A percentile compares a stretch with the other conserved stretches of the same genome.
Conservation (phyloP, 148 eudicot species). For the Camellia sinensis region DNA sequence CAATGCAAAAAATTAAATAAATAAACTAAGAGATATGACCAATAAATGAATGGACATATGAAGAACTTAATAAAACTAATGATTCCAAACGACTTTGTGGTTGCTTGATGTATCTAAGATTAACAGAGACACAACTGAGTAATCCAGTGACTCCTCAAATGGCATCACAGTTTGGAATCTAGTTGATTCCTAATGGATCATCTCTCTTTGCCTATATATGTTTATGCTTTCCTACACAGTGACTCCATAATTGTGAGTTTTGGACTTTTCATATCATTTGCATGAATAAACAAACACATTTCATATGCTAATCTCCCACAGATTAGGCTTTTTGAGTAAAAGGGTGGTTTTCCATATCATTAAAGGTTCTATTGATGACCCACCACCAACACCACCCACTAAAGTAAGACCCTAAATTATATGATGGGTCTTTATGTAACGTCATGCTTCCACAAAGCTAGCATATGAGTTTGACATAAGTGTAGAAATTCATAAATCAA, state of each 20-base stretch:
- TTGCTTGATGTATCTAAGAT: neutral
- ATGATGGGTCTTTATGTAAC: neutral
- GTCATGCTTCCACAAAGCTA: constrained; percentile 13
- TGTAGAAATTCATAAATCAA: too few relatives aligned
- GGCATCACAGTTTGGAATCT: constrained; percentile 2
- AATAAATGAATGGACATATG: neutral
- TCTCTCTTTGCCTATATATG: neutral
- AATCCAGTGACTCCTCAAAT: neutral
- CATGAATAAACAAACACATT: neutral
- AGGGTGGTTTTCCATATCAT: neutral
- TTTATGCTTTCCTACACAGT: neutral
- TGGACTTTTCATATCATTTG: constrained; percentile 11
- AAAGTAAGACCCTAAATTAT: neutral
- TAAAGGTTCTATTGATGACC: constrained; percentile 20
- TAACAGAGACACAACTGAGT: too few relatives aligned
- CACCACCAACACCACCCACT: constrained; percentile 20
- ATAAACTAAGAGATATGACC: neutral
- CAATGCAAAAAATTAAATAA: neutral
- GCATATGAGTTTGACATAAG: neutral
- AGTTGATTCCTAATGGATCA: neutral
- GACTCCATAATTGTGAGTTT: constrained; percentile 6
- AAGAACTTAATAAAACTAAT: neutral
- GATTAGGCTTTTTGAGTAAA: constrained; percentile 21
- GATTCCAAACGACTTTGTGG: neutral
- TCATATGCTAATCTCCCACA: constrained; percentile 10